phyloP scores from a whole-genome alignment of 2,329 filamentous ascomycete species.

The Microdochium trichocladiopsis region DNA sequence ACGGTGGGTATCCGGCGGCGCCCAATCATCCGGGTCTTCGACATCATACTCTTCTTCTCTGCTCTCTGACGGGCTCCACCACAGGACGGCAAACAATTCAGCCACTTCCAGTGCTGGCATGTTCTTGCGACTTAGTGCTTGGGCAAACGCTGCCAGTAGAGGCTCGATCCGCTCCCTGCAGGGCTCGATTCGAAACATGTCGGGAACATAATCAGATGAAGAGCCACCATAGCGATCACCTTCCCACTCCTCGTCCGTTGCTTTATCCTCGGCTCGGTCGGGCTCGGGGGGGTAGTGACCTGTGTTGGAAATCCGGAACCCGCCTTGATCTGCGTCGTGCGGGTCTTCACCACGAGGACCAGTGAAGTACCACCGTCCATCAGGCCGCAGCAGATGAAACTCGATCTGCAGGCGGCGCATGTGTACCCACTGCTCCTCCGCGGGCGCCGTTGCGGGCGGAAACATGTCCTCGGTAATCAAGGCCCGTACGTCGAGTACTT shows the following conservation, averaged over 20 bases:
- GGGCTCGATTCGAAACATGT: conserved; percentile 14
- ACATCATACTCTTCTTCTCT: conserved; percentile 3
- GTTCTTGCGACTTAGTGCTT: conserved; percentile 5
- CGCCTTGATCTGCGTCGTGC: conserved; percentile 5
- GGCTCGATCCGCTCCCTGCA: conserved; percentile 11
- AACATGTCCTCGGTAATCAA: conserved; percentile 10
- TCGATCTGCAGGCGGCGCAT: conserved; percentile 12
- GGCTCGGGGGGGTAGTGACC: conserved; percentile 11
- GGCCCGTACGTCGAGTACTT: conserved; percentile 11
- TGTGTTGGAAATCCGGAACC: conserved; percentile 10
- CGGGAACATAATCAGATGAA: conserved; percentile 1
- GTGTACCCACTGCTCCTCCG: conserved; percentile 7
- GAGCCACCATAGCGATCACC: conserved; percentile 4
- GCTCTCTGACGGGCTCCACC: conserved; percentile 11
- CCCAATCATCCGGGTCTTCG: background rate
- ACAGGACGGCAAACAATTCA: conserved; percentile 12
- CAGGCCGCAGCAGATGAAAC: conserved; percentile 10
- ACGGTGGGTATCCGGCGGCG: conserved; percentile 4
- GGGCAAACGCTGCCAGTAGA: conserved; percentile 13
- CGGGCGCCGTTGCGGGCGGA: conserved; percentile 1
- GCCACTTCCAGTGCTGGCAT: conserved; percentile 13
- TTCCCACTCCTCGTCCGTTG: conserved; percentile 1
- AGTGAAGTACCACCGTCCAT: conserved; percentile 15
- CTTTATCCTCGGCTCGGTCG: conserved; percentile 7
- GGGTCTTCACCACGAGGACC: conserved; percentile 13